Evolutionary conservation across 2,329 filamentous ascomycete genomes (phyloP).

Genomic region (Penicillium crustosum): DNA sequence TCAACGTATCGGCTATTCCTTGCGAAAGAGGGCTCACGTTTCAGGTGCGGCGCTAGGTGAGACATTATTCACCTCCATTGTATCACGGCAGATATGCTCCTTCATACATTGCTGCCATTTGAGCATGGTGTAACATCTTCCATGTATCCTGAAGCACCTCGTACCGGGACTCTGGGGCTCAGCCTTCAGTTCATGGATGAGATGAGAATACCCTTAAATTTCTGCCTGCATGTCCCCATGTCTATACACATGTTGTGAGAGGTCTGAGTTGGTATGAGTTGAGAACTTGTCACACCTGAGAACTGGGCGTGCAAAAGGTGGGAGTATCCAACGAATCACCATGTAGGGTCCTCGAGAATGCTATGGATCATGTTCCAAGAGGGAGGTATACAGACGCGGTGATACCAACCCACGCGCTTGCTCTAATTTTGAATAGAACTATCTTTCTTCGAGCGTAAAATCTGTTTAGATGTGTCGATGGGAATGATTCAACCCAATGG

Average conservation of each 20-base stretch:
- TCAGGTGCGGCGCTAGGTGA: constrained; percentile 1
- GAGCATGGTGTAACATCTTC: constrained; percentile 2
- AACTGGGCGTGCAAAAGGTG: not conserved
- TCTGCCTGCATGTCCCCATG: constrained; percentile 1
- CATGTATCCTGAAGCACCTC: constrained; percentile 3
- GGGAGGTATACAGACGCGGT: not conserved
- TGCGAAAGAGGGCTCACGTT: not conserved
- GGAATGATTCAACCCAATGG: not conserved
- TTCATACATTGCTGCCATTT: not conserved
- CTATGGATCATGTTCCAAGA: not conserved
- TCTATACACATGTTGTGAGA: constrained; percentile 7
- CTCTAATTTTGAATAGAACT: constrained; percentile 5
- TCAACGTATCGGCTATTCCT: not conserved
- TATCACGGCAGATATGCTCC: constrained; percentile 2
- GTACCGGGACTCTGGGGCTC: constrained; percentile 5
- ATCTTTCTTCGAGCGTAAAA: not conserved
- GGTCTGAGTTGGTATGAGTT: not conserved
- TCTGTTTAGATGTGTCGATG: not conserved
- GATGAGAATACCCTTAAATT: not conserved
- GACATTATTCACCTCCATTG: not conserved
- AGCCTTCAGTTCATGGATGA: constrained; percentile 1
- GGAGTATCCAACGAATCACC: not conserved
- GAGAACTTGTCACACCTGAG: not conserved
- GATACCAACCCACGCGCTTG: constrained; percentile 11
- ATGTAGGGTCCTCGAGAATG: not conserved